Conservation (phyloP, 805 yeast genomes). For the Metschnikowia orientalis region DNA sequence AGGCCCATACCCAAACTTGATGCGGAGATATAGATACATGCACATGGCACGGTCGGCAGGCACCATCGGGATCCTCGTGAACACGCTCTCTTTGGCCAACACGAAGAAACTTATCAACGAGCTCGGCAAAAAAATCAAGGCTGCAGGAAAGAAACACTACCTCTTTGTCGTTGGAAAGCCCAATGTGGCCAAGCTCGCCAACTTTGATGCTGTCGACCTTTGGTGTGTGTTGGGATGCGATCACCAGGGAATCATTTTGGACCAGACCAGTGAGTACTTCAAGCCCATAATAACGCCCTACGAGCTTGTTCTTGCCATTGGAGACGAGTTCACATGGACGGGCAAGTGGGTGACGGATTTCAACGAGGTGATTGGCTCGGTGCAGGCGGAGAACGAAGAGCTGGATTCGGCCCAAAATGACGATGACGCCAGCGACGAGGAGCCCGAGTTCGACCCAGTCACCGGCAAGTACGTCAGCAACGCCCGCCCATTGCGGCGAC, state of each 20-base stretch:
- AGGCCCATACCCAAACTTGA: slow-evolving; percentile 75
- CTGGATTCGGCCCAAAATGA: slow-evolving; percentile 4
- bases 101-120: slow-evolving; percentile 63
- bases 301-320: slow-evolving; percentile 78
- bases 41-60: slow-evolving; percentile 87
- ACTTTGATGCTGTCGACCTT: slow-evolving; percentile 87
- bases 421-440: slow-evolving; percentile 31
- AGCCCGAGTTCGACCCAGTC: slow-evolving; percentile 84
- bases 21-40: slow-evolving; percentile 82
- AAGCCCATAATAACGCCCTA: slow-evolving; percentile 93
- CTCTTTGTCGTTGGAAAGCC: slow-evolving; percentile 97
- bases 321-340: slow-evolving; percentile 77
- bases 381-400: slow-evolving; percentile 33
- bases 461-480: slow-evolving; percentile 70
- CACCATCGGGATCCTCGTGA: slow-evolving; percentile 86
- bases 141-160: slow-evolving; percentile 86
- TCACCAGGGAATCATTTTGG: slow-evolving; percentile 85
- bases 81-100: slow-evolving; percentile 77
- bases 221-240: slow-evolving; percentile 97
- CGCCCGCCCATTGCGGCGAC: slow-evolving; percentile 70
- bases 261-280: slow-evolving; percentile 72
- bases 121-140: slow-evolving; percentile 56
- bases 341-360: slow-evolving; percentile 92
- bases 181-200: slow-evolving; percentile 93
- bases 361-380: slow-evolving; percentile 42